Evolutionary conservation across 768 basidiomycete species (phyloP).

Genomic region (Phlebiopsis gigantea): DNA sequence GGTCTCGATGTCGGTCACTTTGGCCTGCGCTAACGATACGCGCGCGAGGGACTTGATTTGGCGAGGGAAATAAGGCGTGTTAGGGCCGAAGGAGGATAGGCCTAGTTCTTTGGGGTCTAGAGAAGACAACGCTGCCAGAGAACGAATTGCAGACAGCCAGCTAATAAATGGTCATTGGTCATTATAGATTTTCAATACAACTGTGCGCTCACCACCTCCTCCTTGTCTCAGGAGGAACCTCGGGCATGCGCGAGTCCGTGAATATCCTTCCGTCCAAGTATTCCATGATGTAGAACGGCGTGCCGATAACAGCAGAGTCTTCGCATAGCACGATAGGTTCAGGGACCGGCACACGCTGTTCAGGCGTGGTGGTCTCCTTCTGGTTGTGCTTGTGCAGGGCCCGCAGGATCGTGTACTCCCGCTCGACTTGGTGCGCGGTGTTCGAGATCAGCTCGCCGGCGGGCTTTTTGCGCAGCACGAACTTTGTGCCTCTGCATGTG

Average conservation of each 20-base stretch:
- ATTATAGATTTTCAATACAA: not conserved
- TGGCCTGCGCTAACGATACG: conserved; percentile 76
- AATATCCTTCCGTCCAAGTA: conserved; percentile 93
- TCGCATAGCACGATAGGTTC: conserved; percentile 80
- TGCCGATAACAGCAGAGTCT: conserved; percentile 72
- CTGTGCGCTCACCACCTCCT: conserved; percentile 56
- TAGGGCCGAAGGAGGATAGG: conserved; percentile 64
- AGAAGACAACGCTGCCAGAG: conserved; percentile 62
- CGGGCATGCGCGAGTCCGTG: conserved; percentile 74
- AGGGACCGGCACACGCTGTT: conserved; percentile 73
- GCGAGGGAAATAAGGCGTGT: conserved; percentile 83
- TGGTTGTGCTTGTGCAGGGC: conserved; percentile 75
- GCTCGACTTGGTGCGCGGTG: conserved; percentile 94
- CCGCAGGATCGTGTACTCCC: conserved; percentile 79
- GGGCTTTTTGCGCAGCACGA: conserved; percentile 92
- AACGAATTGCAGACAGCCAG: conserved; percentile 72
- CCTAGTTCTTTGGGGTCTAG: conserved; percentile 64
- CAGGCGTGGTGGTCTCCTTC: conserved; percentile 40
- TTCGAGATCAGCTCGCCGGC: conserved; percentile 79
- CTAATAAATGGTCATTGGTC: no score
- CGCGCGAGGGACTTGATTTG: conserved; percentile 87
- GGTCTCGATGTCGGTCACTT: conserved; percentile 60
- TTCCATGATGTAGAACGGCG: conserved; percentile 96
- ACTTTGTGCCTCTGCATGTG: conserved; percentile 25
- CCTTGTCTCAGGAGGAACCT: conserved; percentile 55